Evolutionary conservation across 306 rosid genomes (phyloP), one percentile per base, ranked within the genome.

Genomic region (Begonia fuchsioides): DNA sequence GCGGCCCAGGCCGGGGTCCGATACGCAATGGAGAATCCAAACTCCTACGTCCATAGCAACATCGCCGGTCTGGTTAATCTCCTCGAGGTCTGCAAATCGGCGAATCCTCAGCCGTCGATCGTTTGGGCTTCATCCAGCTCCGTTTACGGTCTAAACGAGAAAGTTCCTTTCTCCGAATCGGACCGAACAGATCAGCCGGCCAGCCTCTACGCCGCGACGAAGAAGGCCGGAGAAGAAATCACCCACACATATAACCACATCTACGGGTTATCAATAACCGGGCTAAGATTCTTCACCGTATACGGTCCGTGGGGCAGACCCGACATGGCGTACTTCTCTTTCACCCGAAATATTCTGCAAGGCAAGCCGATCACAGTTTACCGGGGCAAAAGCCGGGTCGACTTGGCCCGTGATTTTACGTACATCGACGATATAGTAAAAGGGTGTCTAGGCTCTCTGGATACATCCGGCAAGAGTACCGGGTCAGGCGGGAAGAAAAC

Each of bases 71-170:
- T n/a, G n/a, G n/a, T n/a, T n/a, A n/a, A n/a, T n/a, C n/a, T n/a
- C n/a, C n/a, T n/a, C n/a, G n/a, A n/a, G n/a, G n/a, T n/a, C n/a
- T n/a, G n/a, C n/a, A n/a, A n/a, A n/a, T n/a, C n/a, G n/a, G n/a
- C n/a, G n/a, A n/a, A n/a, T n/a, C n/a, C n/a, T n/a, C n/a, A n/a
- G n/a, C n/a, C n/a, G n/a, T n/a, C n/a, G n/a, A n/a, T n/a, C n/a
- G n/a, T 10, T 9, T 40, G 44, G 44, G 44, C 44, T 40, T 40
- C 44, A 40, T 40, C 44, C 44, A 40, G 44, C 44, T 40, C 44
- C n/a, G 44, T 40, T 40, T 40, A 40, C 44, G 44, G 44, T 40
- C 44, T 40, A 9, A 40, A 40, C 44, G 44, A 40, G 44, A 40
- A 40, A 5, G 44, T 5, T 12, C 44, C 44, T 3, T 40, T 40